Percentiles rank a stretch among this genome's conserved stretches.
Evolutionary conservation across 768 basidiomycete species (phyloP).

Genomic region (Lactarius pseudohatsudake): DNA sequence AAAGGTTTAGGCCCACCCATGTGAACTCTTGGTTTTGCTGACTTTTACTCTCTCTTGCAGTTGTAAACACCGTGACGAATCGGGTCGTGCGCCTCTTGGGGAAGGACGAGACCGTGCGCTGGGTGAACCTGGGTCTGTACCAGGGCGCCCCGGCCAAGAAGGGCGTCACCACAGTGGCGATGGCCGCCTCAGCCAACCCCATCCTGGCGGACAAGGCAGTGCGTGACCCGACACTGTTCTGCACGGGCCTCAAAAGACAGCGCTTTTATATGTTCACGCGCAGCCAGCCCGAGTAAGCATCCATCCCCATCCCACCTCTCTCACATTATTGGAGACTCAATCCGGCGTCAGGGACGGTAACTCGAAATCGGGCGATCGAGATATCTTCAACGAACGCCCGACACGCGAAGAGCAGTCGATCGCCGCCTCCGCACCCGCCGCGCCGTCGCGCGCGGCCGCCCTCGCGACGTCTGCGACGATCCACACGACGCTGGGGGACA

Average conservation of each 20-base stretch:
- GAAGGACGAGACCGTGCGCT: conserved; percentile 91
- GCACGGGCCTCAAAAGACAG: conserved; percentile 88
- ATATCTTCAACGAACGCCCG: conserved; percentile 97
- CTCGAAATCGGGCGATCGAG: conserved; percentile 78
- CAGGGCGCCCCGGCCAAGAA: conserved; percentile 93
- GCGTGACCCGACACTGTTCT: conserved; percentile 89
- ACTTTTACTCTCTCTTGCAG: conserved; percentile 40
- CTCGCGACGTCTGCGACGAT: conserved; percentile 82
- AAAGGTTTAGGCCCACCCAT: conserved; percentile 60
- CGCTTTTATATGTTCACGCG: conserved; percentile 96
- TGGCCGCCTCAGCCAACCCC: conserved; percentile 95
- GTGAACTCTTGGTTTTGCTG: conserved; percentile 9
- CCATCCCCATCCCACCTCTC: conserved; percentile 1
- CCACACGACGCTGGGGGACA: conserved; percentile 94
- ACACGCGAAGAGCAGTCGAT: conserved; percentile 94
- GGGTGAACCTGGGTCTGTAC: conserved; percentile 84
- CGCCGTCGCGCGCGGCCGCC: conserved; percentile 60
- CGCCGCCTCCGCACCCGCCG: conserved; percentile 57
- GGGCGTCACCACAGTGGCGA: conserved; percentile 81
- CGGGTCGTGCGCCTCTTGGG: conserved; percentile 85
- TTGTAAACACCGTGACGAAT: conserved; percentile 93
- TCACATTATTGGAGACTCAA: not conserved
- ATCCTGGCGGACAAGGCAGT: conserved; percentile 81
- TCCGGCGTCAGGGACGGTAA: conserved; percentile 58
- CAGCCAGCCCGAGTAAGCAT: conserved; percentile 78